Evolutionary conservation across 495 filamentous ascomycete genomes (phyloP), one percentile per base, ranked within the genome.

Genomic region (Saxophila tyrrhenica): DNA sequence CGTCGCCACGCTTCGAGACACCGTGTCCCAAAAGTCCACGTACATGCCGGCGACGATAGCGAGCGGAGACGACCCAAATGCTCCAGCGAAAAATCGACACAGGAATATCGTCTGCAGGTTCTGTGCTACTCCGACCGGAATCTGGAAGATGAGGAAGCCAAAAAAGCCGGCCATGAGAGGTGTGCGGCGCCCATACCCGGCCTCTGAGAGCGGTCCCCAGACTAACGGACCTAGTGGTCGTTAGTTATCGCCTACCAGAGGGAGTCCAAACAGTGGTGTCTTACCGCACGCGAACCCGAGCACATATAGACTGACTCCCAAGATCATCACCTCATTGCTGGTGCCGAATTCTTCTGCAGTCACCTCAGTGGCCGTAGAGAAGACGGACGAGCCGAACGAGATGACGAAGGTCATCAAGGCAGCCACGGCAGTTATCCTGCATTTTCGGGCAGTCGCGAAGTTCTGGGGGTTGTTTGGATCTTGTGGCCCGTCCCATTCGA

Each of bases 41-140:
- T 80, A 66, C 20, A 73, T 72, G 51, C 81, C 84, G 25, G 75
- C 77, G 10, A 80, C 74, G 39, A 84, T 73, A 2, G 80, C 77
- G 11, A 87, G 60, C 8, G 84, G 79, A 0, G 82, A 77, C 50
- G 76, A 76, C 20, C 81, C 83, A 58, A 85, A 83, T 25, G 77
- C 60, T 13, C 82, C 83, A 3, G 72, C 65, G 10, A 87, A 66
- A 62, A 87, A 81, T 0, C 83, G 78, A 56, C 73, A 77, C 41
- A 85, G 57, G 50, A 87, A 64, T 57, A 86, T 75, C 5, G 77
- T 78, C 43, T 76, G 54, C 0, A 80, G 48, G 57, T 84, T 82
- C 53, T 75, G 68, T 0, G 77, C 81, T 3, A 83, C 73, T 7
- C 79, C 81, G 17, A 79, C 75, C 11, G 78, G 78, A 38, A 84